Conservation (phyloP, 768 basidiomycete genomes). For the Galerina marginata region DNA sequence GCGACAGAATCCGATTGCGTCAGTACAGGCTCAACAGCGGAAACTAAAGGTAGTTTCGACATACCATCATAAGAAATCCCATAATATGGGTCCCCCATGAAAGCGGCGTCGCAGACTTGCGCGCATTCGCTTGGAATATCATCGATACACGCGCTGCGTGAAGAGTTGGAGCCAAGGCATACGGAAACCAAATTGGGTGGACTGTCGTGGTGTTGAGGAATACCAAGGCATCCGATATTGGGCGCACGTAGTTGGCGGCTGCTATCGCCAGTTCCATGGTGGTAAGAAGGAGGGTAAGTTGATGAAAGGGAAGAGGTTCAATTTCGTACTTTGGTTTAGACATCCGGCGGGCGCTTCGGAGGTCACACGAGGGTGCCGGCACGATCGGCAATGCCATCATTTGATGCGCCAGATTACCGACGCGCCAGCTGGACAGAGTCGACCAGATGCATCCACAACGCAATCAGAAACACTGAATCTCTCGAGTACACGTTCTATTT, state of each 20-base stretch:
- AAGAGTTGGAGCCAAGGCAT: conserved; percentile 42
- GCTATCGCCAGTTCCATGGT: conserved; percentile 25
- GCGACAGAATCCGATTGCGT: background rate
- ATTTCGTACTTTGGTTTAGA: background rate
- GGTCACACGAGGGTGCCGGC: too few relatives aligned
- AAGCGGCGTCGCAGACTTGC: conserved; percentile 33
- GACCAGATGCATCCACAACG: too few relatives aligned
- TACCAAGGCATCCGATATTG: conserved; percentile 28
- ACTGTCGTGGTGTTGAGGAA: conserved; percentile 39
- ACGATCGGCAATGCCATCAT: too few relatives aligned
- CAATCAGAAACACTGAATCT: too few relatives aligned
- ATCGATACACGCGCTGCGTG: conserved; percentile 52
- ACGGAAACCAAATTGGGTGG: conserved; percentile 46
- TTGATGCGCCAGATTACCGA: too few relatives aligned
- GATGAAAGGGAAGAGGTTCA: background rate
- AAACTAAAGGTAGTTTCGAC: conserved; percentile 3
- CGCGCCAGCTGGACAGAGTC: too few relatives aligned
- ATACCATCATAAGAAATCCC: conserved; percentile 54
- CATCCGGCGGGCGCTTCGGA: background rate
- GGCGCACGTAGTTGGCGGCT: conserved; percentile 19
- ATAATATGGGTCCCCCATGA: conserved; percentile 50
- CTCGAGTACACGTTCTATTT: too few relatives aligned
- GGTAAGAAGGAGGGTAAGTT: background rate
- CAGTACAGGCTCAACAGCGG: background rate
- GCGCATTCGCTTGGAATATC: conserved; percentile 46